These are phyloP conservation scores for Ligustrum vulgare DNA, from an alignment of 257 asterid species.

Conservation along the genomic window DNA sequence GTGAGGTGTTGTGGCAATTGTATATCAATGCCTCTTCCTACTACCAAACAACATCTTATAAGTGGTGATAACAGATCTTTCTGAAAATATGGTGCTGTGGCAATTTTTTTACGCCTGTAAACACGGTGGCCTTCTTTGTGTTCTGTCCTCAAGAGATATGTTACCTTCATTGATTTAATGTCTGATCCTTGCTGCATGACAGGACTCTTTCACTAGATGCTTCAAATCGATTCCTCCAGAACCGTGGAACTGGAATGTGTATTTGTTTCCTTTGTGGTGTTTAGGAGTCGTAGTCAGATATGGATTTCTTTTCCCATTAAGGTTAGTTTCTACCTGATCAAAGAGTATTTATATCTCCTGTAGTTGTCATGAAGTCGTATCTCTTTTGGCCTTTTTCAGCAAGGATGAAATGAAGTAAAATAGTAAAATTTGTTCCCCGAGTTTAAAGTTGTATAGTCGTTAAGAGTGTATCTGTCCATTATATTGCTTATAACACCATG, in stretches of 20 bases:
- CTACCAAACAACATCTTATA: background rate
- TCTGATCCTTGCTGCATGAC: conserved; percentile 27
- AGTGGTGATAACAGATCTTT: background rate
- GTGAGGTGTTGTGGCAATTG: background rate
- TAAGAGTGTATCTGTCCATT: background rate
- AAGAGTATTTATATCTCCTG: background rate
- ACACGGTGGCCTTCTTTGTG: background rate
- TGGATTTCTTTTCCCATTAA: conserved; percentile 76
- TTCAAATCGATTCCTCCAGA: conserved; percentile 96
- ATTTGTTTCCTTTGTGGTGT: conserved; percentile 98
- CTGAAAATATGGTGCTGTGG: background rate
- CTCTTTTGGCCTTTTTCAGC: conserved; percentile 16
- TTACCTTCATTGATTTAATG: background rate
- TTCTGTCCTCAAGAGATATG: conserved; percentile 9
- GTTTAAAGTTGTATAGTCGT: background rate
- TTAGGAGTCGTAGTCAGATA: conserved; percentile 89
- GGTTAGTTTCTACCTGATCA: conserved; percentile 39
- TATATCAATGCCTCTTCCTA: background rate
- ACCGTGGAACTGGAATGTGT: conserved; percentile 96
- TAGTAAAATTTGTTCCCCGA: background rate
- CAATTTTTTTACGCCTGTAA: background rate
- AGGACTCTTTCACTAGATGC: conserved; percentile 98
- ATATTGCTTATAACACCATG: background rate
- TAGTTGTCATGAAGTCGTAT: background rate
- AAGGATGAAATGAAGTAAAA: conserved; percentile 3